phyloP scores from a whole-genome alignment of 2,329 filamentous ascomycete genomes.

The Fusarium hainanense region DNA sequence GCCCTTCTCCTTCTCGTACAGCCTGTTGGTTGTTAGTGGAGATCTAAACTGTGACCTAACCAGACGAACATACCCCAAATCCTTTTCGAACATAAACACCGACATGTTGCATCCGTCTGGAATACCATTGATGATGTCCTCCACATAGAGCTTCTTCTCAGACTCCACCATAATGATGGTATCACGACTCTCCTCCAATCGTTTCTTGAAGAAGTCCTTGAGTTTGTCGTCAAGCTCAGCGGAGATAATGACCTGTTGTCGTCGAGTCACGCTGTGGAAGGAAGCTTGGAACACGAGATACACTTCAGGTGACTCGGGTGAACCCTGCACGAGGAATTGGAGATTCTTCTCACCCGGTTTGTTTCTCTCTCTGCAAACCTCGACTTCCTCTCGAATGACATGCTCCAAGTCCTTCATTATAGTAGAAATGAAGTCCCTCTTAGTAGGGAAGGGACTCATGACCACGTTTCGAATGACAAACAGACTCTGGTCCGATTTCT shows the following conservation, averaged over 20 bases:
- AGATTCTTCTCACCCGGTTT: constrained; percentile 49
- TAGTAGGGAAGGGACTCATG: constrained; percentile 59
- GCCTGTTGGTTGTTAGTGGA: not conserved
- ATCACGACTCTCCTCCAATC: not conserved
- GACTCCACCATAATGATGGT: constrained; percentile 35
- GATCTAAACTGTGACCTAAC: not conserved
- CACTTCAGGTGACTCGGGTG: constrained; percentile 48
- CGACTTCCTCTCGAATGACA: constrained; percentile 46
- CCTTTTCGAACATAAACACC: constrained; percentile 14
- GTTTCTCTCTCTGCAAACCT: constrained; percentile 52
- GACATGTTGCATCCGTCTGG: not conserved
- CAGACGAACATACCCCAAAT: constrained; percentile 5
- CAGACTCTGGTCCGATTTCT: constrained; percentile 50
- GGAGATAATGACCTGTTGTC: constrained; percentile 52
- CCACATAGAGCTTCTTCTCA: not conserved
- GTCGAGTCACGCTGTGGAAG: constrained; percentile 48
- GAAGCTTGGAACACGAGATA: constrained; percentile 55
- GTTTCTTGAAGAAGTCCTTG: not conserved
- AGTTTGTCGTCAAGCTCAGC: constrained; percentile 13
- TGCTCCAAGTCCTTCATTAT: constrained; percentile 50
- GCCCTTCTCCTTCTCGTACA: constrained; percentile 40
- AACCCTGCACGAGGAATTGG: constrained; percentile 54
- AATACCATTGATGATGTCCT: not conserved
- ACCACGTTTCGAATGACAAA: constrained; percentile 61
- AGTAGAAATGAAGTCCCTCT: constrained; percentile 53